Evolutionary conservation across 257 asterid genomes (phyloP), one percentile per base, ranked within the genome.

Genomic region (Pogostemon cablin): DNA sequence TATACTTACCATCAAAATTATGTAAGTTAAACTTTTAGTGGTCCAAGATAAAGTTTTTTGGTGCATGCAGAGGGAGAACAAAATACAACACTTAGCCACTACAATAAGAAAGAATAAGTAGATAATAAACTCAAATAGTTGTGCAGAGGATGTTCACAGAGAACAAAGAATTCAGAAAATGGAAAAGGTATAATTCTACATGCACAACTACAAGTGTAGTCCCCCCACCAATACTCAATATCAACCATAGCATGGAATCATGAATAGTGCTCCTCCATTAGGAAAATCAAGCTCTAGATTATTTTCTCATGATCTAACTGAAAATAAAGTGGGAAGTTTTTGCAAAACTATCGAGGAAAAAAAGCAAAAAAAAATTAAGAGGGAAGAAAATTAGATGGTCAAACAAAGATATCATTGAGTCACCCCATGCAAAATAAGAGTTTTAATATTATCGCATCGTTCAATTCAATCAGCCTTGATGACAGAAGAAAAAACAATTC

Each of bases 261-360:
- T 15, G 40, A 46, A 64, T 43, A n/a, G 5, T 15, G 71, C 68
- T 70, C 76, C 68, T 70, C 76, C 70, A 60, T 62, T 46, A 43
- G 12, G 59, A 34, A 4, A 34, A 10, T 5, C 70, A 6, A 17
- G 34, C 37, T 57, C 3, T 5, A 32, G 6, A 42, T 34, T 38
- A 9, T 32, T 68, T 73, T 47, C 12, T 40, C 62, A 25, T 32
- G 17, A 65, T 41, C 59, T 58, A 38, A 17, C 54, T 57, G 40
- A 62, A 39, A 60, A 34, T 7, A 5, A 15, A 49, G 71, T 66
- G 67, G 49, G 4, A 46, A 43, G 35, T 35, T 63, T 42, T 42
- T 41, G 11, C 41, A 46, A 56, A 12, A 59, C 37, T 61, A 25
- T 43, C 3, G 15, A 59, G 15, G 43, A 39, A 67, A 67, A 48